Base-by-base conservation (phyloP, 192 early-diverging fungal genomes). In the Coemansia sp. region DNA sequence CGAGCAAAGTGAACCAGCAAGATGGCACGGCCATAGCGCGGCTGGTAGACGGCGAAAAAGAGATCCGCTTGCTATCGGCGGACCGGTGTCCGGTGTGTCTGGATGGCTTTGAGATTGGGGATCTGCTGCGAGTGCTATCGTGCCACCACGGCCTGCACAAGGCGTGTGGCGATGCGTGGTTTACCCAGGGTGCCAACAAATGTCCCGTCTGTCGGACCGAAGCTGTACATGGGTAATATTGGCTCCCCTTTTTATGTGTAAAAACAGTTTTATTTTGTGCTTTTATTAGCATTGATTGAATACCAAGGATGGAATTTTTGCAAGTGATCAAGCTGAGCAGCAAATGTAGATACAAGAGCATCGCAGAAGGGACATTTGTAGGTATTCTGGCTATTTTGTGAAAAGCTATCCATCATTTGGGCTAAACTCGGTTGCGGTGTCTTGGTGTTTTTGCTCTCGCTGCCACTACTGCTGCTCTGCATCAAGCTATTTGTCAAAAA, bases 341-440 rank as follows among this genome's bases (percentile, higher is more conserved):
- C 15, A 28, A 55, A 66, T 19, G 55, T 62, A 40, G 19, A 19
- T 2, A 63, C 58, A 3, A 41, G 40, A 0, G 45, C 46, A 38
- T 54, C 35, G 54, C 73, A 77, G 23, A 77, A 77, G n/a, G 73
- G 73, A 37, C 73, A 77, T 5, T 62, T 54, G 14, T 77, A 77
- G 3, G 55, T 45, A 10, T 70, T 58, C 40, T 66, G 67, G 4
- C 23, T 30, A 33, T 65, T 69, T 16, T 66, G 37, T 0, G 58
- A 54, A 9, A 59, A 18, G 36, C 61, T 50, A 4, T 50, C 58
- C 41, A 75, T 8, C 16, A 66, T 55, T 9, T 45, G 55, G 36
- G 68, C 50, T 15, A 57, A 63, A 30, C 52, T 59, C 4, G 36
- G 38, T 16, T 30, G 59, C 0, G 71, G 47, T 19, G 33, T 48